Conservation (phyloP, 1,284 basidiomycete genomes). For the Ustilago vetiveriae region DNA sequence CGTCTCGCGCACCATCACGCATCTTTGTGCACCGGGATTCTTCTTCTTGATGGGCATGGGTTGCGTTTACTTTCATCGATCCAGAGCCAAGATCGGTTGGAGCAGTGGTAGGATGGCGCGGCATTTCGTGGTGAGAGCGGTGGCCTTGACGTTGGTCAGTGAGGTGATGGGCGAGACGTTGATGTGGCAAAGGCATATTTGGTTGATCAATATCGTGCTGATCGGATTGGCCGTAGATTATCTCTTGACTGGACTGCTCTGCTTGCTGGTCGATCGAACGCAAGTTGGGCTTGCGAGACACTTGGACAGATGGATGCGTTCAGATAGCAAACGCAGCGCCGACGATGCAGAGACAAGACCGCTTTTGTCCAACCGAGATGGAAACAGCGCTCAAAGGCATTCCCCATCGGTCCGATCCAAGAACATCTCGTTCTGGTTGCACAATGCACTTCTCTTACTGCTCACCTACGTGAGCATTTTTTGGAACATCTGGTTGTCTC, state of each 20-base stretch:
- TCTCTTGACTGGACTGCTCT: conserved; percentile 36
- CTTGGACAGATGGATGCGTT: conserved; percentile 5
- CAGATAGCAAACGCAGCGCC: not conserved
- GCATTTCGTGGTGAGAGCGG: conserved; percentile 33
- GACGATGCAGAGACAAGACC: not conserved
- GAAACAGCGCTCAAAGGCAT: not conserved
- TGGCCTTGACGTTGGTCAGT: conserved; percentile 44
- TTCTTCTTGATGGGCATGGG: conserved; percentile 57
- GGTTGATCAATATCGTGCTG: conserved; percentile 48
- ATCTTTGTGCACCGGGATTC: conserved; percentile 56
- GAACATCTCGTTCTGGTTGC: conserved; percentile 32
- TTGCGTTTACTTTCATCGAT: conserved; percentile 43
- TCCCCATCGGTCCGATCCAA: conserved; percentile 7
- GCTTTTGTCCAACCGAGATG: not conserved
- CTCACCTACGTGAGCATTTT: conserved; percentile 41
- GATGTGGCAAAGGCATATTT: conserved; percentile 13
- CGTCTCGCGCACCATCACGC: conserved; percentile 33
- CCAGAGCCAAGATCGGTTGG: conserved; percentile 32
- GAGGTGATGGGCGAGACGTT: conserved; percentile 23
- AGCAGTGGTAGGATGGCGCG: conserved; percentile 5
- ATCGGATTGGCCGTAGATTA: conserved; percentile 52
- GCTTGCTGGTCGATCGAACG: conserved; percentile 21
- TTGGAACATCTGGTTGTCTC: conserved; percentile 49
- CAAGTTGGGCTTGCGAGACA: conserved; percentile 10
- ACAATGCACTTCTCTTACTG: conserved; percentile 23